These are phyloP conservation scores for Boechera divaricarpa DNA, from an alignment of 345 rosid species.

Conservation along the genomic window DNA sequence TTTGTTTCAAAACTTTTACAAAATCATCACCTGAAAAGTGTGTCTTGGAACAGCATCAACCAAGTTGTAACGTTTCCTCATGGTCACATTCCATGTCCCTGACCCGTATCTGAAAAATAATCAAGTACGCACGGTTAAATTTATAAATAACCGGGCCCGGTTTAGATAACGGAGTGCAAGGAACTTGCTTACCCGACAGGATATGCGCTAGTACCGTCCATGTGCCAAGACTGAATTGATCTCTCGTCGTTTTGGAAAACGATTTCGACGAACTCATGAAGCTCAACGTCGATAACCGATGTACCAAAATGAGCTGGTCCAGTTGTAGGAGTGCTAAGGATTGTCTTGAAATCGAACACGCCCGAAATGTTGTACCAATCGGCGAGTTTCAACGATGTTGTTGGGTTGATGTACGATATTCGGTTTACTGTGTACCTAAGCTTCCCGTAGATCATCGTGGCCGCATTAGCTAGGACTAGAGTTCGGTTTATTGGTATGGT, in stretches of 20 bases:
- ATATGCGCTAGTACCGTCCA: conserved; percentile 70
- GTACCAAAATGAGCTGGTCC: conserved; percentile 48
- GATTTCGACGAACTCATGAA: conserved; percentile 76
- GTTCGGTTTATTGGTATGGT: conserved; percentile 54
- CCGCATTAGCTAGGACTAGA: conserved; percentile 54
- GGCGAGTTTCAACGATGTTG: conserved; percentile 81
- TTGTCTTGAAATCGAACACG: conserved; percentile 61
- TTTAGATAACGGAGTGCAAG: neutral
- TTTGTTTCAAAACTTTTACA: neutral
- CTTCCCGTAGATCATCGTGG: conserved; percentile 51
- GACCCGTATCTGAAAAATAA: conserved; percentile 57
- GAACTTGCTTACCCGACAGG: conserved; percentile 62
- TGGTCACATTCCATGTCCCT: conserved; percentile 55
- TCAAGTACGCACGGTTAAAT: neutral
- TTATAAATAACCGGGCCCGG: conserved; percentile 14
- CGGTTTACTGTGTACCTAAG: conserved; percentile 74
- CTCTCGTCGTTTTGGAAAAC: conserved; percentile 72
- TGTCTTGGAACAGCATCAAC: conserved; percentile 63
- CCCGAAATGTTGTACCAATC: conserved; percentile 75
- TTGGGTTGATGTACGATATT: conserved; percentile 64
- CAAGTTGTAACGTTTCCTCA: conserved; percentile 67
- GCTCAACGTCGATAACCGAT: conserved; percentile 51
- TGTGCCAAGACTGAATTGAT: conserved; percentile 75
- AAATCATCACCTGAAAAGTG: conserved; percentile 64
- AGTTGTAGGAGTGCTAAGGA: conserved; percentile 51